Percentiles rank a stretch among this genome's conserved stretches.
Conservation (phyloP, 2,329 filamentous ascomycete genomes). For the Neospermospora avenae region DNA sequence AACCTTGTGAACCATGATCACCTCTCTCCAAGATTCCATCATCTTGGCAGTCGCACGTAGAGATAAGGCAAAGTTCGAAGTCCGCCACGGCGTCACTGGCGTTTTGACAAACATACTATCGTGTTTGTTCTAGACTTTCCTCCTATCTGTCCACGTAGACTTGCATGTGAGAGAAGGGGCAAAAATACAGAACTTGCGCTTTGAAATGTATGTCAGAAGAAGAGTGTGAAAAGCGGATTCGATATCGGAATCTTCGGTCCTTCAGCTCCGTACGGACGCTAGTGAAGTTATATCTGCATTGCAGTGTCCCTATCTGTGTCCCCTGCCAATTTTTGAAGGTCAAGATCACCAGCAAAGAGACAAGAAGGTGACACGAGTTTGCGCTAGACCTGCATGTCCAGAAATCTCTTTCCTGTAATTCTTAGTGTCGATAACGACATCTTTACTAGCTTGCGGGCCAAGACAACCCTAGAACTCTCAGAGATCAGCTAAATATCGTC, state of each 20-base stretch:
- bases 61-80: neutral
- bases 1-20: neutral
- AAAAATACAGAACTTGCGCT: neutral
- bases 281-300: neutral
- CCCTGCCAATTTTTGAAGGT: neutral
- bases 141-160: neutral
- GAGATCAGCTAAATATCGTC: neutral
- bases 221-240: neutral
- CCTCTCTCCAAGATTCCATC: neutral
- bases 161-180: neutral
- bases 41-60: neutral
- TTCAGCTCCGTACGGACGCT: neutral
- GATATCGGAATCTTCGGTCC: neutral
- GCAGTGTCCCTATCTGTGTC: neutral
- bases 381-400: neutral
- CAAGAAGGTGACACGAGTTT: neutral
- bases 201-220: neutral
- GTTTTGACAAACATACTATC: neutral
- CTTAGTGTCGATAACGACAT: neutral
- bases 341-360: neutral
- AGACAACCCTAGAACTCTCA: neutral
- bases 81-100: slow-evolving; percentile 1
- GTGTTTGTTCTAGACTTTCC: neutral
- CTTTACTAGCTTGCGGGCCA: neutral
- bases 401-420: neutral